Evolutionary conservation across 192 early-diverging fungal genomes (phyloP).

Genomic region (Linnemannia schmuckeri): DNA sequence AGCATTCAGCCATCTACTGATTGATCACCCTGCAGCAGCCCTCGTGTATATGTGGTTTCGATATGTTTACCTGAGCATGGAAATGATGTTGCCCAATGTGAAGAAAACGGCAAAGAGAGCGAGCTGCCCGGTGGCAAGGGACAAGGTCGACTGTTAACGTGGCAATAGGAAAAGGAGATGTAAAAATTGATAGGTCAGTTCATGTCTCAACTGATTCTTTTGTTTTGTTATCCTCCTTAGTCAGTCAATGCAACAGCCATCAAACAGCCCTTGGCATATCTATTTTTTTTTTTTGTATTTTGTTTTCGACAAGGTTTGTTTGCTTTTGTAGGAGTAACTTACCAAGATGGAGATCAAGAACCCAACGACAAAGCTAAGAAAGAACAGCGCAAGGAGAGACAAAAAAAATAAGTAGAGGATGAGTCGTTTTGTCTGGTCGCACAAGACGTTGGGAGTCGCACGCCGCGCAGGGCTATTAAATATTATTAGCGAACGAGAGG

Average conservation of each 20-base stretch:
- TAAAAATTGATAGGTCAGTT: neutral
- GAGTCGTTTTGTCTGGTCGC: neutral
- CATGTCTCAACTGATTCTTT: neutral
- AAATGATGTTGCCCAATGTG: constrained; percentile 90
- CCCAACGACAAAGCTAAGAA: constrained; percentile 83
- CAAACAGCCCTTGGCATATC: neutral
- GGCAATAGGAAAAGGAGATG: neutral
- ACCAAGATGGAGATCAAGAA: constrained; percentile 86
- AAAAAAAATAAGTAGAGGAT: neutral
- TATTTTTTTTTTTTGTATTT: neutral
- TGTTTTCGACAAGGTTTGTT: neutral
- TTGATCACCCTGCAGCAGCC: neutral
- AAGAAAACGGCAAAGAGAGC: constrained; percentile 91
- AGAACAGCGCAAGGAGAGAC: neutral
- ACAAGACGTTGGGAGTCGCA: constrained; percentile 1
- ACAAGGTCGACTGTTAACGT: constrained; percentile 66
- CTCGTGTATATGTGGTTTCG: neutral
- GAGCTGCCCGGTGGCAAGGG: constrained; percentile 66
- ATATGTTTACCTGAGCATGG: constrained; percentile 71
- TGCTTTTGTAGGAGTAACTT: neutral
- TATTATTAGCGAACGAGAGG: neutral
- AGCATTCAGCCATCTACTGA: neutral
- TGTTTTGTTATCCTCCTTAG: neutral
- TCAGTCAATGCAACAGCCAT: neutral
- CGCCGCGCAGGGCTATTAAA: no score